Base-by-base conservation (phyloP, 768 basidiomycete genomes). In the Cystobasidiopsis lactophilus region DNA sequence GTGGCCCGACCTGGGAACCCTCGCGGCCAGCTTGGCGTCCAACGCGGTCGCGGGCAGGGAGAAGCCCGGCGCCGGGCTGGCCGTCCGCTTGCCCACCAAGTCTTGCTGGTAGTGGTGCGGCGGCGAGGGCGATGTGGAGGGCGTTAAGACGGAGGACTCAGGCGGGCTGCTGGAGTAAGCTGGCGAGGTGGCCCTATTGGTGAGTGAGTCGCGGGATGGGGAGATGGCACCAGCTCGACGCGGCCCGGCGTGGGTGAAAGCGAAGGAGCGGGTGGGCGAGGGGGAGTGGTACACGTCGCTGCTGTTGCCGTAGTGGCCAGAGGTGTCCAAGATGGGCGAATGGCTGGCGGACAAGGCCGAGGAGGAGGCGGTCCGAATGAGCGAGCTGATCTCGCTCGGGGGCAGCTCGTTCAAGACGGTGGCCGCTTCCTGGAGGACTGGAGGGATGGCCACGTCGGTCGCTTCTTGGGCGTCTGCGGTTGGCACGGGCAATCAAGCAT, bases 381-480 rank as follows among this genome's bases (percentile, higher is more conserved):
- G 14, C 5, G 45, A 47, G 14, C 29, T 26, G 45, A 47, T n/a
- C 45, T 47, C 45, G 14, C 29, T 26, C 23, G 45, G 23, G 3
- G 14, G n/a, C 23, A 47, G 14, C 23, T 47, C n/a, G 45, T 47
- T 26, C 30, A 47, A 14, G 4, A 30, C 45, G 23, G 23, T 31
- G 29, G 45, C 45, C 4, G 30, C 45, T n/a, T 47, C 45, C 11
- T 16, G 23, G 9, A 47, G 45, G 16, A 47, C 29, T 4, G 45
- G 45, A 5, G 45, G n/a, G 23, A 47, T 27, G 30, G 45, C 45
- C 45, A 47, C 14, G 24, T 47, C 45, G 10, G 30, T 27, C 16
- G 45, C 45, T 47, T 47, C 45, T n/a, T 47, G 45, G 18, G 45
- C 45, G 30, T 47, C 45, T 47, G 45, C 41, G 26, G 26, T 7